phyloP scores from a whole-genome alignment of 2,329 filamentous ascomycete species.

The Ceratocystis variospora region DNA sequence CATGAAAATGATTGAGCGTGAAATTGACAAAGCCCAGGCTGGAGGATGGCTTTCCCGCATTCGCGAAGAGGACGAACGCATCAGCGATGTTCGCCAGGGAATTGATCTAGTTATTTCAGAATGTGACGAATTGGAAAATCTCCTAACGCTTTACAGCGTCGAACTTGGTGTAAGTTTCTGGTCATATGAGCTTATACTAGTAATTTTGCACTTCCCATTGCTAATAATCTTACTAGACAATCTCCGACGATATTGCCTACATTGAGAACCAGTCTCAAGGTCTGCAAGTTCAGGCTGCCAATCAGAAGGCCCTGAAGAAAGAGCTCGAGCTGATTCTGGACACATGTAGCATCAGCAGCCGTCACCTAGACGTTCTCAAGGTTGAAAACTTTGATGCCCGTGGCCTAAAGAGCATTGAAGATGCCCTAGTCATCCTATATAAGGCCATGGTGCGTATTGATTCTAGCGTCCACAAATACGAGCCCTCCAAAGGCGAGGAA shows the following conservation, averaged over 20 bases:
- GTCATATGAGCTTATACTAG: background rate
- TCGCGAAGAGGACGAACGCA: slow-evolving; percentile 76
- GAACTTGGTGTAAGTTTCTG: slow-evolving; percentile 62
- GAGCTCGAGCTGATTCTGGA: slow-evolving; percentile 81
- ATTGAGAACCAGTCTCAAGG: slow-evolving; percentile 96
- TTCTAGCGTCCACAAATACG: slow-evolving; percentile 51
- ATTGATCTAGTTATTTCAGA: slow-evolving; percentile 85
- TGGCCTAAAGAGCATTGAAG: slow-evolving; percentile 66
- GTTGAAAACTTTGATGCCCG: slow-evolving; percentile 58
- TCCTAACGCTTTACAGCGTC: slow-evolving; percentile 86
- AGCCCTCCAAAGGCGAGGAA: slow-evolving; percentile 34
- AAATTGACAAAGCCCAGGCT: slow-evolving; percentile 80
- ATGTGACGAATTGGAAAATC: slow-evolving; percentile 89
- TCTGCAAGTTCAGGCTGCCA: slow-evolving; percentile 90
- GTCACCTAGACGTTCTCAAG: slow-evolving; percentile 53
- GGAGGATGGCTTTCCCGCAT: slow-evolving; percentile 80
- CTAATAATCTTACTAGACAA: slow-evolving; percentile 42
- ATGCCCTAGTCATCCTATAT: slow-evolving; percentile 65
- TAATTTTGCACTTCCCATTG: background rate
- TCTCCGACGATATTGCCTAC: slow-evolving; percentile 90
- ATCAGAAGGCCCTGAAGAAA: slow-evolving; percentile 83
- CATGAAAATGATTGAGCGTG: slow-evolving; percentile 69
- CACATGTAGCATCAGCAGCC: slow-evolving; percentile 71
- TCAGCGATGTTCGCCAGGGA: slow-evolving; percentile 70
- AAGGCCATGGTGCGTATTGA: slow-evolving; percentile 92